Conservation (phyloP, 2,329 filamentous ascomycete species). For the Pseudogymnoascus sp. region DNA sequence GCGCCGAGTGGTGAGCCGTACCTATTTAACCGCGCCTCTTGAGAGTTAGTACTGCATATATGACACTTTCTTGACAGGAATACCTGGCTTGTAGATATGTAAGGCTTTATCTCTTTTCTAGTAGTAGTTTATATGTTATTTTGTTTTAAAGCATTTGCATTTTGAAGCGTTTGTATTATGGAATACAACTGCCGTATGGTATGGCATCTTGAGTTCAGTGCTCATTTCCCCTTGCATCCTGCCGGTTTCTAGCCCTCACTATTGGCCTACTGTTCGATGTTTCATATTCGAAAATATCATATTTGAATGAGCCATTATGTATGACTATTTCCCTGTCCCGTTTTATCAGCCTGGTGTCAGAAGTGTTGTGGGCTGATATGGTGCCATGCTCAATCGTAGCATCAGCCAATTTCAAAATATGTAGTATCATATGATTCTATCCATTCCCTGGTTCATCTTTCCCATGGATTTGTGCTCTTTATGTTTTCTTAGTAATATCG, state of each 20-base stretch:
- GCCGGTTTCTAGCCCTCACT: neutral
- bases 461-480: neutral
- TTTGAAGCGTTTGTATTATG: neutral
- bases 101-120: neutral
- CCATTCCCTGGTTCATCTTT: neutral
- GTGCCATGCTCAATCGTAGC: neutral
- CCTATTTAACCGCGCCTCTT: neutral
- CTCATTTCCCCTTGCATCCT: neutral
- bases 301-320: neutral
- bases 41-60: neutral
- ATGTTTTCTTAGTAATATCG: neutral
- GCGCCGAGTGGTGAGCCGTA: neutral
- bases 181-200: neutral
- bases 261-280: neutral
- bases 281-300: neutral
- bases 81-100: neutral
- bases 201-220: neutral
- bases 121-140: neutral
- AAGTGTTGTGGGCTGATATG: neutral
- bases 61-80: neutral
- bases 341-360: neutral
- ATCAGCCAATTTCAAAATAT: neutral
- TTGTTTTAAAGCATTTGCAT: neutral
- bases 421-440: neutral
- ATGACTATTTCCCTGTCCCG: neutral